Percentiles rank a stretch among this genome's conserved stretches.
These are phyloP conservation scores for Trichoderma sp. DNA, from an alignment of 2,329 filamentous ascomycete genomes.

Conservation along the genomic window DNA sequence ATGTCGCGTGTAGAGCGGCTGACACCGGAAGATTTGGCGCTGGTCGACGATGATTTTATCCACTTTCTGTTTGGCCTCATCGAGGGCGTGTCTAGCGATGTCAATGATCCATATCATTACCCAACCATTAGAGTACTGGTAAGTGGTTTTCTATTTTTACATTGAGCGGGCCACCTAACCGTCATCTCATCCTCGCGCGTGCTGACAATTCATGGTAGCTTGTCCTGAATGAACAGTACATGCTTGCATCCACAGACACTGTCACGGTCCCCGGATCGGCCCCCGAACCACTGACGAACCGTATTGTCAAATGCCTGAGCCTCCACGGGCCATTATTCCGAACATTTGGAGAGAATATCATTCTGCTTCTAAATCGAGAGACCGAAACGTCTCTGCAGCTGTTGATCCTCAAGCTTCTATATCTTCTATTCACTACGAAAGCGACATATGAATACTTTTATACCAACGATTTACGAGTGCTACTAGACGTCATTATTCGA, in stretches of 20 bases:
- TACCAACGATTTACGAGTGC: slow-evolving; percentile 91
- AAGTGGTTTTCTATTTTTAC: slow-evolving; percentile 39
- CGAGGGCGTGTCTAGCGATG: slow-evolving; percentile 83
- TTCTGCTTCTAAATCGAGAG: slow-evolving; percentile 90
- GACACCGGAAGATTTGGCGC: slow-evolving; percentile 72
- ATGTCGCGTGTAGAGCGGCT: slow-evolving; percentile 91
- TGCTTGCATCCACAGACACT: slow-evolving; percentile 69
- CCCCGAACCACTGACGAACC: slow-evolving; percentile 72
- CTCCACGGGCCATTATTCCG: slow-evolving; percentile 79
- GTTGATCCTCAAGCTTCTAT: slow-evolving; percentile 93
- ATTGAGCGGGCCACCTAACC: background rate
- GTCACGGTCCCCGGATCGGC: slow-evolving; percentile 42
- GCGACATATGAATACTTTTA: slow-evolving; percentile 98
- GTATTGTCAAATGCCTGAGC: slow-evolving; percentile 88
- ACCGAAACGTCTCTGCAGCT: slow-evolving; percentile 92
- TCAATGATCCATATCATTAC: slow-evolving; percentile 92
- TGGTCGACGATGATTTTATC: slow-evolving; percentile 79
- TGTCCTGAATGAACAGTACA: slow-evolving; percentile 97
- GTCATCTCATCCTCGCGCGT: background rate
- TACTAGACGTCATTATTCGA: slow-evolving; percentile 93
- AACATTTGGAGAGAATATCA: slow-evolving; percentile 97
- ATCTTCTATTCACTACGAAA: slow-evolving; percentile 89
- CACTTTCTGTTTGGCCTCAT: slow-evolving; percentile 83
- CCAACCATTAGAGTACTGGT: slow-evolving; percentile 91
- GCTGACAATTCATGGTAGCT: slow-evolving; percentile 56